Base-by-base conservation (phyloP, 2,329 filamentous ascomycete genomes). In the Lachnellula arida region DNA sequence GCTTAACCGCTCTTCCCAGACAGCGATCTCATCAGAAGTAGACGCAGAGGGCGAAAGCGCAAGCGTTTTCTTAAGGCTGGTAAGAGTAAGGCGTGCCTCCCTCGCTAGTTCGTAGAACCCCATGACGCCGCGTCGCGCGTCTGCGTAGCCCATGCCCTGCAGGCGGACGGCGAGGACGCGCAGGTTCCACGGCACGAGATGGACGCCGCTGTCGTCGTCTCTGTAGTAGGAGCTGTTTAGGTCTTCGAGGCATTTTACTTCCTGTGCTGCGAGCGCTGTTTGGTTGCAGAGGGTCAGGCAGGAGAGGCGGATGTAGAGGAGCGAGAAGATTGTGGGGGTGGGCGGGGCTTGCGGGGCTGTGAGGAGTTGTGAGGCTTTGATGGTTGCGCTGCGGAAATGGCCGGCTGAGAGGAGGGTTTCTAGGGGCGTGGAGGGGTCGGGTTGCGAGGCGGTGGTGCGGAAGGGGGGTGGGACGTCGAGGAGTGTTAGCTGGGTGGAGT, bases 31-130 rank as follows among this genome's bases (percentile, higher is more conserved):
- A 1, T 35, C 32, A 19, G 25, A 32, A 23, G 43, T 52, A 3
- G 44, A 44, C 8, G 49, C 43, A 25, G 51, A 47, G 1, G 54
- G 42, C 9, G 17, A 7, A 49, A 49, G 2, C 0, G 35, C 39
- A 11, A 49, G 35, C 9, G 37, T 49, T 52, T 71, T 69, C 12
- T 69, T 73, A 0, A 82, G 78, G 34, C 74, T 76, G 17, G 75
- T 72, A 5, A 89, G 75, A 55, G 81, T 79, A 2, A 76, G 75
- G 17, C 91, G 79, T 2, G 89, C 90, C 71, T 96, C 91, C 8
- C 88, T 75, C 0, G 87, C 91, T 2, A 97, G 79, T 60, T 96
- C 91, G 69, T 96, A 96, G 69, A 96, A 90, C 46, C 88, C 89
- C 79, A 94, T 93, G 55, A 99, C 86, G 3, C 89, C 88, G 59